phyloP scores from a whole-genome alignment of 116 monocot genomes.

The Thalassia testudinum region DNA sequence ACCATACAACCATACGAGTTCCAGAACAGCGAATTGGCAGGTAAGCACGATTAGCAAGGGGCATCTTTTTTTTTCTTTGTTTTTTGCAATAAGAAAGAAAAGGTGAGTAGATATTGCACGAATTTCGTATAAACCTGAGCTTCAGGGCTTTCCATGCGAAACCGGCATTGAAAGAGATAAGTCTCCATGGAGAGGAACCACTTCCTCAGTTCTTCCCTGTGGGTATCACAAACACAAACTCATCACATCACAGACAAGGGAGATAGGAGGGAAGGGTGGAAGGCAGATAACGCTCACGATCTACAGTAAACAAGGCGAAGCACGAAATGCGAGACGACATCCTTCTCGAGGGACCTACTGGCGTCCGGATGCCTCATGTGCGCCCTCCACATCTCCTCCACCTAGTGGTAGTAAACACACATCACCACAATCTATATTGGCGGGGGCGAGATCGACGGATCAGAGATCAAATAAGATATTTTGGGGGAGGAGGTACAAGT shows the following conservation, averaged over 20 bases:
- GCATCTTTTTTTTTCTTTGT: too few relatives aligned
- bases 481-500: constrained; percentile 29
- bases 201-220: constrained; percentile 81
- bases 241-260: too few relatives aligned
- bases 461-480: neutral
- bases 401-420: constrained; percentile 14
- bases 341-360: constrained; percentile 46
- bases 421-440: neutral
- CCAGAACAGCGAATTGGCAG: too few relatives aligned
- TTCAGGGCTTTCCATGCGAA: constrained; percentile 49
- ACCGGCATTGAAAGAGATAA: constrained; percentile 67
- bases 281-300: constrained; percentile 23
- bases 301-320: constrained; percentile 94
- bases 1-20: too few relatives aligned
- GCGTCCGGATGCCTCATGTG: constrained; percentile 76
- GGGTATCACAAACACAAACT: neutral
- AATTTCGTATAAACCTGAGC: constrained; percentile 61
- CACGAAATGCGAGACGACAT: constrained; percentile 86
- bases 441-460: too few relatives aligned
- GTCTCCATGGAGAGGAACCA: constrained; percentile 99
- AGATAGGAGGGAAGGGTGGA: neutral
- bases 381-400: constrained; percentile 54
- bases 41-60: too few relatives aligned
- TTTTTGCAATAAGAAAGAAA: too few relatives aligned
- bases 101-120: too few relatives aligned